Conservation (phyloP, 2,329 filamentous ascomycete genomes). For the Botrytis paeoniae region DNA sequence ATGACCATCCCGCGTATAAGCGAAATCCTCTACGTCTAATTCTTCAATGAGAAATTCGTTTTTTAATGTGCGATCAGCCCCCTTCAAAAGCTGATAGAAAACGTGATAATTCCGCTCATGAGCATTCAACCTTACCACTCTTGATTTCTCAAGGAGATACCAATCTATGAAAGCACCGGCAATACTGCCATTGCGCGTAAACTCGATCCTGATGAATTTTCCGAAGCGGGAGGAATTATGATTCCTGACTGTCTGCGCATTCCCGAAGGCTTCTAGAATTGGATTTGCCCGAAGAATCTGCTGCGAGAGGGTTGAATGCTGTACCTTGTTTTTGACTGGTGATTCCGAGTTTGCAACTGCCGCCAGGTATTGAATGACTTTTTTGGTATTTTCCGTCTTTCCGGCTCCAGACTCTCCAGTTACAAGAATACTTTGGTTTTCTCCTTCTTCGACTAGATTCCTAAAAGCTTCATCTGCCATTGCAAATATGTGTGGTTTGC, state of each 20-base stretch:
- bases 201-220: conserved; percentile 98
- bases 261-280: conserved; percentile 96
- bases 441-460: conserved; percentile 89
- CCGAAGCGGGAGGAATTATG: conserved; percentile 98
- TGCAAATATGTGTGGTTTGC: conserved; percentile 94
- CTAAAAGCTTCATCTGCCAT: conserved; percentile 97
- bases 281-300: conserved; percentile 96
- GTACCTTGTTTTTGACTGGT: conserved; percentile 56
- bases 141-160: conserved; percentile 97
- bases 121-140: conserved; percentile 82
- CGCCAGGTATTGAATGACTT: conserved; percentile 97
- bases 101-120: conserved; percentile 96
- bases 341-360: conserved; percentile 86
- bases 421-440: conserved; percentile 96
- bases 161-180: conserved; percentile 96
- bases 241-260: conserved; percentile 95
- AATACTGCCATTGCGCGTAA: conserved; percentile 83
- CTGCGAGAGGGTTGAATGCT: conserved; percentile 84
- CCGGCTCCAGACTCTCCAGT: conserved; percentile 97
- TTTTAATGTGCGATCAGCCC: conserved; percentile 71
- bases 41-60: conserved; percentile 73
- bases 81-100: conserved; percentile 92
- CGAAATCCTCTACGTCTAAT: conserved; percentile 79
- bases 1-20: conserved; percentile 88
- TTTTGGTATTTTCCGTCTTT: conserved; percentile 99